phyloP scores from a whole-genome alignment of 345 rosid genomes.

The Salix purpurea region DNA sequence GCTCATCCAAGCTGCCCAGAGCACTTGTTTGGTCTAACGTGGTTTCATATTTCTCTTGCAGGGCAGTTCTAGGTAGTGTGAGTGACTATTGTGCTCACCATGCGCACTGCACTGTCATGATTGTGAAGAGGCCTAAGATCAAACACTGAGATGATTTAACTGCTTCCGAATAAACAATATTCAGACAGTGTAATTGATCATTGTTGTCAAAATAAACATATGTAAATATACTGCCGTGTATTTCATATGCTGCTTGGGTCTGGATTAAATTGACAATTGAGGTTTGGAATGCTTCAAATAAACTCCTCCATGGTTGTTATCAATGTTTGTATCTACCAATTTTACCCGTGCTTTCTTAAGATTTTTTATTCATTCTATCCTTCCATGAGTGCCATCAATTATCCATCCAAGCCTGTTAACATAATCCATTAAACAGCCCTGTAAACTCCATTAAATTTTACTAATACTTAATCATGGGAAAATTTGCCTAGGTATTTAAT shows the following conservation, averaged over 20 bases:
- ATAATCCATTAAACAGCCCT: too few species aligned
- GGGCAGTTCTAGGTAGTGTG: constrained; percentile 94
- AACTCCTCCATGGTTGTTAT: too few species aligned
- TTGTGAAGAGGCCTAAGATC: constrained; percentile 89
- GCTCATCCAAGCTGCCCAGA: not conserved
- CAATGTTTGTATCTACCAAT: too few species aligned
- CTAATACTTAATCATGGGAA: too few species aligned
- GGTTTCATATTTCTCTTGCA: constrained; percentile 22
- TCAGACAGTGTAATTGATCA: not conserved
- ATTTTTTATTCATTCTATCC: too few species aligned
- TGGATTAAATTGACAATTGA: not conserved
- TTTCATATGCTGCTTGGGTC: not conserved
- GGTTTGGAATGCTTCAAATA: too few species aligned
- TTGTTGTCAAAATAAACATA: not conserved
- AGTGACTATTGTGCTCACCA: constrained; percentile 96
- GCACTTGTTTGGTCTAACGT: not conserved
- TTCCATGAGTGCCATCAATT: too few species aligned
- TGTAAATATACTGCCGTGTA: not conserved
- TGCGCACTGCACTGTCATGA: constrained; percentile 94
- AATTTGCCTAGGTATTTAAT: too few species aligned
- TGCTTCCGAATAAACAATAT: not conserved
- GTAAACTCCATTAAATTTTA: too few species aligned
- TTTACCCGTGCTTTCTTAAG: too few species aligned
- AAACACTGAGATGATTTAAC: constrained; percentile 37
- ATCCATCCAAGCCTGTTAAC: too few species aligned